Conservation (phyloP, 169 alveolate genomes). For the Eimeria tenella region DNA sequence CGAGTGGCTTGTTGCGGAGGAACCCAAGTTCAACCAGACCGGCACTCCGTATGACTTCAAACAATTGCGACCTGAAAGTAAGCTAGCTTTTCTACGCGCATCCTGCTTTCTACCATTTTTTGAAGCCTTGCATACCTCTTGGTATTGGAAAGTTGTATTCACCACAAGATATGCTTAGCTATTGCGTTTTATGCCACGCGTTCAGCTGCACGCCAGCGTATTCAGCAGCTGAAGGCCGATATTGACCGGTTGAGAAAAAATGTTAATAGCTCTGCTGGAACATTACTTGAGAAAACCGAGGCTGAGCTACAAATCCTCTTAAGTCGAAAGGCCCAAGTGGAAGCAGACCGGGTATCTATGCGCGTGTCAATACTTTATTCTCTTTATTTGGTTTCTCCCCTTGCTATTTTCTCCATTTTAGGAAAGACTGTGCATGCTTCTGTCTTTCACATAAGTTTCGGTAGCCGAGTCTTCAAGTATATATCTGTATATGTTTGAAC, state of each 20-base stretch:
- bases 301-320: constrained; percentile 92
- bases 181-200: constrained; percentile 79
- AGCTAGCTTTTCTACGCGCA: neutral
- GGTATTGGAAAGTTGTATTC: neutral
- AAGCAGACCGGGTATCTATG: constrained; percentile 88
- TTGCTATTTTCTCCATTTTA: too few relatives aligned
- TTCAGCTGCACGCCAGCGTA: constrained; percentile 76
- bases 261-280: constrained; percentile 96
- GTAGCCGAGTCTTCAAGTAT: too few relatives aligned
- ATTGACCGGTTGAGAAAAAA: constrained; percentile 61
- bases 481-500: too few relatives aligned
- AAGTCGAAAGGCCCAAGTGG: constrained; percentile 92
- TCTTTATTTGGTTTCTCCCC: too few relatives aligned
- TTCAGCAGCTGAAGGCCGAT: constrained; percentile 60
- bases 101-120: too few relatives aligned
- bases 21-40: constrained; percentile 50
- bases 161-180: neutral
- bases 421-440: too few relatives aligned
- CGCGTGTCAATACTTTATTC: neutral
- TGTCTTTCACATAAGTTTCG: too few relatives aligned
- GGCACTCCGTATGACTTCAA: constrained; percentile 69
- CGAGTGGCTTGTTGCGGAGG: constrained; percentile 58
- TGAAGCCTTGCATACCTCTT: too few relatives aligned
- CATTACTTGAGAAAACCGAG: constrained; percentile 94
- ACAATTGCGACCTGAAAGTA: constrained; percentile 71